Evolutionary conservation across 2,329 filamentous ascomycete species (phyloP).

Genomic region (Phyllosticta capitalensis): DNA sequence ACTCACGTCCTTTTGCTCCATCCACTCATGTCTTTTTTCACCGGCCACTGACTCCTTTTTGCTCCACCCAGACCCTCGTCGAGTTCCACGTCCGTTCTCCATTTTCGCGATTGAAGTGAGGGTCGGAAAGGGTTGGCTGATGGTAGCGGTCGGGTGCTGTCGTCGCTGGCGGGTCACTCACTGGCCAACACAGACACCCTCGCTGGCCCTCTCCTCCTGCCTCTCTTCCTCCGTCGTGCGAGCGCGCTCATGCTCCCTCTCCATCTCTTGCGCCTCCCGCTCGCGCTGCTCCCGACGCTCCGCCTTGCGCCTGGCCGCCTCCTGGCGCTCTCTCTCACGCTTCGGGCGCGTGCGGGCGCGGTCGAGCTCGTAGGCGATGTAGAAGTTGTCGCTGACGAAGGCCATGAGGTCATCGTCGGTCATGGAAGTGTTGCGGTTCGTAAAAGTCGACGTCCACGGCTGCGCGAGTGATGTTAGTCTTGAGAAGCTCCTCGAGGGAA

Average conservation of each 20-base stretch:
- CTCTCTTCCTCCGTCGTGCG: no score
- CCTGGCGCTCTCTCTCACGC: neutral
- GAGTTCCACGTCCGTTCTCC: constrained; percentile 99
- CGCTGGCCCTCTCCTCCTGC: no score
- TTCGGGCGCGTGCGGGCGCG: neutral
- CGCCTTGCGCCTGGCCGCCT: neutral
- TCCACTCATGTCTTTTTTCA: no score
- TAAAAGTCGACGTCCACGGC: neutral
- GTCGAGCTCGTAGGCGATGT: neutral
- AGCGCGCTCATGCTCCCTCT: no score
- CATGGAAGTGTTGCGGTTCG: neutral
- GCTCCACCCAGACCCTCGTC: no score
- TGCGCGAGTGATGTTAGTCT: neutral
- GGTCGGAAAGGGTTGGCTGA: constrained; percentile 1
- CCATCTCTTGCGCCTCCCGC: no score
- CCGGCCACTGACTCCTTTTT: no score
- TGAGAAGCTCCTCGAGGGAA: neutral
- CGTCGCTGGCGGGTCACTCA: constrained; percentile 1
- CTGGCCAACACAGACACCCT: no score
- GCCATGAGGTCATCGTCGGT: neutral
- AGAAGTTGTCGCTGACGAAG: neutral
- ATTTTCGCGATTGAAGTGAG: constrained; percentile 51
- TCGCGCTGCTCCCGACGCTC: neutral
- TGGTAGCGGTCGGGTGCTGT: constrained; percentile 3
- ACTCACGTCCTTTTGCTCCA: no score